These are phyloP conservation scores for Mycena maculata DNA, from an alignment of 768 basidiomycete species.

Conservation along the genomic window DNA sequence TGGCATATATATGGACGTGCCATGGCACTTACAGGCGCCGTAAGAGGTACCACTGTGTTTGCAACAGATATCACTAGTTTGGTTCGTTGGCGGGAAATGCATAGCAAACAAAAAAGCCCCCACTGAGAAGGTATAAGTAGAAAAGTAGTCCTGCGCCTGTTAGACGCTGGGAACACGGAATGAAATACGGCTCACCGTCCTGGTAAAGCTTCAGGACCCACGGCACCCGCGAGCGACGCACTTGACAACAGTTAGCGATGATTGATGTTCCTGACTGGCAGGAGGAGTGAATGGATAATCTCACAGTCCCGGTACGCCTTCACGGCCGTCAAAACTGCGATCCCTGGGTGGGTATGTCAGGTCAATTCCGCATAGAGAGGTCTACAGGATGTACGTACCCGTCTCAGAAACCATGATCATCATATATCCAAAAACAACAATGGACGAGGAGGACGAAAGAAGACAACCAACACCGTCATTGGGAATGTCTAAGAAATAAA, in stretches of 20 bases:
- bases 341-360: constrained; percentile 42
- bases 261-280: neutral
- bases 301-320: constrained; percentile 53
- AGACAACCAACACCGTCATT: constrained; percentile 45
- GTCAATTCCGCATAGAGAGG: neutral
- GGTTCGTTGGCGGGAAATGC: neutral
- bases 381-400: constrained; percentile 48
- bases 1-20: too few species aligned
- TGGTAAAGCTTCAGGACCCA: constrained; percentile 54
- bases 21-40: constrained; percentile 47
- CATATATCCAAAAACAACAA: constrained; percentile 53
- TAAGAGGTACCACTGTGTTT: constrained; percentile 53
- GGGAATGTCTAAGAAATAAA: constrained; percentile 38
- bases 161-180: neutral
- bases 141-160: constrained; percentile 49
- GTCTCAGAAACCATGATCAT: constrained; percentile 54
- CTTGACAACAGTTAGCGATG: constrained; percentile 36
- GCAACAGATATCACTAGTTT: constrained; percentile 50
- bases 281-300: constrained; percentile 30
- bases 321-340: constrained; percentile 51
- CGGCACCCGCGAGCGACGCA: constrained; percentile 47
- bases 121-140: constrained; percentile 54
- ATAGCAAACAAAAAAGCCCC: too few species aligned
- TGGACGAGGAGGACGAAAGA: constrained; percentile 46
- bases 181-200: constrained; percentile 46